Evolutionary conservation across 805 yeast genomes (phyloP), one percentile per base, ranked within the genome.

Genomic region (Teunomyces aglyptinius): DNA sequence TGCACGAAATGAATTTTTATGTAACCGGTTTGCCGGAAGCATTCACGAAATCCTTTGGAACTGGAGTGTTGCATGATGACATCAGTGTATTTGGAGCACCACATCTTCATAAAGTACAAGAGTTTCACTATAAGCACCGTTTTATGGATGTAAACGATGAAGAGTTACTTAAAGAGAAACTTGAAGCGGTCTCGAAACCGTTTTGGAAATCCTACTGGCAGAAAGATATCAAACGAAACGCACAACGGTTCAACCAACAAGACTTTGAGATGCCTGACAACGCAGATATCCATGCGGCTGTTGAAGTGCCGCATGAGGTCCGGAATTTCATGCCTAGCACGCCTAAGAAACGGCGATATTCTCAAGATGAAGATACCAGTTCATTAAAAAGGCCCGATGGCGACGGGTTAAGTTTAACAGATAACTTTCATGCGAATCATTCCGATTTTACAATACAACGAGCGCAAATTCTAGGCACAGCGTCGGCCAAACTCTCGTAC

Each of bases 1-100:
- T 81, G 16, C 90, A 85, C 59, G 90, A 85, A 59, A 83, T 85
- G 87, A 74, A 74, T 26, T 82, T 77, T 48, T 82, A 67, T 55
- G 67, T 83, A 2, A 26, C 61, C 1, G 75, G 75, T 3, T 54
- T 83, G 7, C 80, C 84, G 0, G 59, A 59, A 3, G 46, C 57
- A 0, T 76, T 75, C 43, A 63, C 68, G 10, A 59, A 63, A 18
- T 58, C 64, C 24, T 78, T 72, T 56, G 76, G 81, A 0, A 72
- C 75, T 19, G 80, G 82, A 0, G 62, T 64, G 8, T 57, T 65
- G 3, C 34, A 54, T 15, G 52, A 51, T 3, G 61, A 67, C 32
- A 48, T 70, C 1, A 66, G 77, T 0, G 72, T 80, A 0, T 81
- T 75, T 63, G 86, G 87, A 1, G 84, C 81, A 6, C 84, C 86